Percentiles rank a stretch among this genome's conserved stretches.
These are phyloP conservation scores for Blastobotrys buckinghamii DNA, from an alignment of 1,139 yeast genomes.

Conservation along the genomic window DNA sequence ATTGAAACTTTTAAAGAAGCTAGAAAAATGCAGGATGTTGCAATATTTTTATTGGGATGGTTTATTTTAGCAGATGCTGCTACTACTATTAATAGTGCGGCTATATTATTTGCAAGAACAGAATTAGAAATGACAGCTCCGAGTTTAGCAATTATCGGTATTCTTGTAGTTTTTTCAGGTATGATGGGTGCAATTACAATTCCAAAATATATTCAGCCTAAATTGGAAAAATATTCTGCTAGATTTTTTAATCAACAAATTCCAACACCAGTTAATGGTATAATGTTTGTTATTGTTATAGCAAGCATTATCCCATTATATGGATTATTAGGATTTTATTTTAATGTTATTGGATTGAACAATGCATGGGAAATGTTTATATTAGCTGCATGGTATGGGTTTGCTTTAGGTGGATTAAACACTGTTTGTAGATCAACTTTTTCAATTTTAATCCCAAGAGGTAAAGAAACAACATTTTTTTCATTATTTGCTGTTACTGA, in stretches of 20 bases:
- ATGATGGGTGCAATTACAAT: conserved; percentile 53
- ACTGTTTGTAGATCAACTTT: conserved; percentile 60
- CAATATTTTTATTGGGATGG: conserved; percentile 59
- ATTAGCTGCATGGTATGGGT: conserved; percentile 64
- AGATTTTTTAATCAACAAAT: conserved; percentile 12
- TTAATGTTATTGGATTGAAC: conserved; percentile 45
- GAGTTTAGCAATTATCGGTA: conserved; percentile 53
- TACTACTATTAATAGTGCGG: conserved; percentile 69
- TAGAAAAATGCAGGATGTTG: conserved; percentile 51
- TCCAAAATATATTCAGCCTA: conserved; percentile 44
- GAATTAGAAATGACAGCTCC: conserved; percentile 61
- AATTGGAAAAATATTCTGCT: conserved; percentile 31
- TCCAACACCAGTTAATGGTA: conserved; percentile 38
- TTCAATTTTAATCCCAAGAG: conserved; percentile 58
- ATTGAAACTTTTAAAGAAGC: conserved; percentile 50
- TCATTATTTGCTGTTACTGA: conserved; percentile 67
- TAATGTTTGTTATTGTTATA: conserved; percentile 50
- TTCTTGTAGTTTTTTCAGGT: conserved; percentile 57
- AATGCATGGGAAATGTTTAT: conserved; percentile 59
- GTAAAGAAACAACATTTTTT: conserved; percentile 64
- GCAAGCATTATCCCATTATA: conserved; percentile 60
- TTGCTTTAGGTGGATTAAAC: conserved; percentile 60
- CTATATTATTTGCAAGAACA: conserved; percentile 61
- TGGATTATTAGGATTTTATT: conserved; percentile 56
- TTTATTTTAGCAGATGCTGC: conserved; percentile 63